Conservation (phyloP, 352 stramenopile genomes). For the Pythium oligandrum region DNA sequence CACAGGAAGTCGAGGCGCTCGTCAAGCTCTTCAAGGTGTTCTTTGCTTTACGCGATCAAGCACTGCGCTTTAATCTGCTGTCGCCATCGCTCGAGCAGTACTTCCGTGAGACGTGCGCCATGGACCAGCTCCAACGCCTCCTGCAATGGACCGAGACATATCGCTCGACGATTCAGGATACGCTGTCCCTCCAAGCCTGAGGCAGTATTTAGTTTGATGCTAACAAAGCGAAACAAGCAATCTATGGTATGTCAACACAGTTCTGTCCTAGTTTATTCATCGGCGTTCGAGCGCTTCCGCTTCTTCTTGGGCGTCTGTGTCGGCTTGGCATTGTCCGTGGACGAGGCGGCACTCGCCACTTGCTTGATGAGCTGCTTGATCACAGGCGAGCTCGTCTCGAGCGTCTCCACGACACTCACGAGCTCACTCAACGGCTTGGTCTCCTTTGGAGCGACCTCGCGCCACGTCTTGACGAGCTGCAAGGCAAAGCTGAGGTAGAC, state of each 20-base stretch:
- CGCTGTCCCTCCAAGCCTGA: slow-evolving; percentile 7
- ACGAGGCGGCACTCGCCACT: slow-evolving; percentile 21
- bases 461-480: slow-evolving; percentile 65
- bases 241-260: not conserved
- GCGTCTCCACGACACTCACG: slow-evolving; percentile 31
- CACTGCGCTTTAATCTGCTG: slow-evolving; percentile 58
- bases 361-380: slow-evolving; percentile 74
- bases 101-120: slow-evolving; percentile 60
- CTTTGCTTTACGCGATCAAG: slow-evolving; percentile 60
- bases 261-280: not conserved
- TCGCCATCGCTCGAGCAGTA: slow-evolving; percentile 62
- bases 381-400: slow-evolving; percentile 60
- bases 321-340: slow-evolving; percentile 23
- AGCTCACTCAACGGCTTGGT: slow-evolving; percentile 35
- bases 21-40: slow-evolving; percentile 81
- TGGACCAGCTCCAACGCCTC: slow-evolving; percentile 69
- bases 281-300: slow-evolving; percentile 17
- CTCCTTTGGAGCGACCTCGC: slow-evolving; percentile 17
- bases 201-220: not conserved
- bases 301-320: slow-evolving; percentile 44
- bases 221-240: not conserved
- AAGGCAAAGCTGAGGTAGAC: slow-evolving; percentile 55
- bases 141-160: slow-evolving; percentile 77
- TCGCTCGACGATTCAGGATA: slow-evolving; percentile 45
- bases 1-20: slow-evolving; percentile 51